These are phyloP conservation scores for Dactylellina haptotyla DNA, from an alignment of 2,329 filamentous ascomycete species.

Conservation along the genomic window DNA sequence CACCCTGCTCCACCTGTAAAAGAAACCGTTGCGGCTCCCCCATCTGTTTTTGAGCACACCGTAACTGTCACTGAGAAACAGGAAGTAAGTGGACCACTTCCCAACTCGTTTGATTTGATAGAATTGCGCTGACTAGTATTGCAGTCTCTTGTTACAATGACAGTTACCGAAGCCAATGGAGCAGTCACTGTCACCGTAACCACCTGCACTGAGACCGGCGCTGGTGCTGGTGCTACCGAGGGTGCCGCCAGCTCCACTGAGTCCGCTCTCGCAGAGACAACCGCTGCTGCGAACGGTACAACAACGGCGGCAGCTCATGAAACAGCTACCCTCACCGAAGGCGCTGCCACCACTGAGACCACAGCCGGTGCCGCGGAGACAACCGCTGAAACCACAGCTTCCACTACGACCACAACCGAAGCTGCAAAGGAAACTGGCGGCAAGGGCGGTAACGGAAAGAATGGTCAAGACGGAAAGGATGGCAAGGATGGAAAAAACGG, in stretches of 20 bases:
- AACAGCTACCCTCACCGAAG: neutral
- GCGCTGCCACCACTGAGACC: neutral
- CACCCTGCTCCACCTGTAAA: neutral
- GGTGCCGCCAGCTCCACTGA: neutral
- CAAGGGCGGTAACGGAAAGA: neutral
- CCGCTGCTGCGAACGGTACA: neutral
- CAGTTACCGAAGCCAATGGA: constrained; percentile 12
- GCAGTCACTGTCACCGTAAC: constrained; percentile 34
- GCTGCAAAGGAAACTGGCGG: constrained; percentile 15
- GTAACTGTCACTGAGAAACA: constrained; percentile 33
- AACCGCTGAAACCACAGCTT: neutral
- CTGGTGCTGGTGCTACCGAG: neutral
- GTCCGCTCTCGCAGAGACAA: neutral
- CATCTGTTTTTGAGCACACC: constrained; percentile 5
- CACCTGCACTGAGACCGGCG: neutral
- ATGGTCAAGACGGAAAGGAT: neutral
- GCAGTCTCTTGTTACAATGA: constrained; percentile 10
- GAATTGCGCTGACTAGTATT: neutral
- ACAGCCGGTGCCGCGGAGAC: neutral
- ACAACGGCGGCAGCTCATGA: neutral
- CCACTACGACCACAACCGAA: constrained; percentile 7
- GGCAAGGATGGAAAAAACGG: neutral
- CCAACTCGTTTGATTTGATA: neutral
- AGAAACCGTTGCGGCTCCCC: neutral
- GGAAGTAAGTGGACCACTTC: constrained; percentile 8